Conservation (phyloP, 805 yeast genomes). For the Saturnispora quitensis region DNA sequence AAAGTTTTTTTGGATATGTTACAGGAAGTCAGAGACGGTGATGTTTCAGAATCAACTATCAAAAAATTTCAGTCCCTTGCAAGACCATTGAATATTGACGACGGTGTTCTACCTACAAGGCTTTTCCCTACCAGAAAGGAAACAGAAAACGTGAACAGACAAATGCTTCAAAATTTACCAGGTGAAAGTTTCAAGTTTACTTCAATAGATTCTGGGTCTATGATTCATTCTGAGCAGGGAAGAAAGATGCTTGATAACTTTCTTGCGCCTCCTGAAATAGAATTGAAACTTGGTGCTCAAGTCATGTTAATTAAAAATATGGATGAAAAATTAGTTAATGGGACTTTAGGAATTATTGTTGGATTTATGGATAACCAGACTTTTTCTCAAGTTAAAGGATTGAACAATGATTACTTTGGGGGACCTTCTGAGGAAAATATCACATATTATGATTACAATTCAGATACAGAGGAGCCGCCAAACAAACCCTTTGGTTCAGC, state of each 20-base stretch:
- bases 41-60: slow-evolving; percentile 39
- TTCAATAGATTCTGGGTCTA: slow-evolving; percentile 48
- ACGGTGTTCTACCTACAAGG: slow-evolving; percentile 65
- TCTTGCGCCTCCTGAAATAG: slow-evolving; percentile 49
- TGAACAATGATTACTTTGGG: slow-evolving; percentile 5
- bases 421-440: neutral
- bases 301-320: slow-evolving; percentile 76
- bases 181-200: slow-evolving; percentile 36
- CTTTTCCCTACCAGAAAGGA: slow-evolving; percentile 65
- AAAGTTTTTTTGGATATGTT: slow-evolving; percentile 61
- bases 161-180: slow-evolving; percentile 37
- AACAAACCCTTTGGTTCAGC: neutral
- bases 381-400: slow-evolving; percentile 14
- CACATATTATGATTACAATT: slow-evolving; percentile 7
- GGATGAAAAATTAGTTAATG: slow-evolving; percentile 67
- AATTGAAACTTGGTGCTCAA: slow-evolving; percentile 63
- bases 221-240: slow-evolving; percentile 32
- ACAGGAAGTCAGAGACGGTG: slow-evolving; percentile 64
- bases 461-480: slow-evolving; percentile 3
- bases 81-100: slow-evolving; percentile 42
- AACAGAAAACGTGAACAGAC: slow-evolving; percentile 56
- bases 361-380: slow-evolving; percentile 41
- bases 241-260: slow-evolving; percentile 44
- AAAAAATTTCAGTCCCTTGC: slow-evolving; percentile 41
- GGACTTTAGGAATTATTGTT: slow-evolving; percentile 60